phyloP scores from a whole-genome alignment of 192 early-diverging fungal genomes.

The Rhizophlyctis rosea region DNA sequence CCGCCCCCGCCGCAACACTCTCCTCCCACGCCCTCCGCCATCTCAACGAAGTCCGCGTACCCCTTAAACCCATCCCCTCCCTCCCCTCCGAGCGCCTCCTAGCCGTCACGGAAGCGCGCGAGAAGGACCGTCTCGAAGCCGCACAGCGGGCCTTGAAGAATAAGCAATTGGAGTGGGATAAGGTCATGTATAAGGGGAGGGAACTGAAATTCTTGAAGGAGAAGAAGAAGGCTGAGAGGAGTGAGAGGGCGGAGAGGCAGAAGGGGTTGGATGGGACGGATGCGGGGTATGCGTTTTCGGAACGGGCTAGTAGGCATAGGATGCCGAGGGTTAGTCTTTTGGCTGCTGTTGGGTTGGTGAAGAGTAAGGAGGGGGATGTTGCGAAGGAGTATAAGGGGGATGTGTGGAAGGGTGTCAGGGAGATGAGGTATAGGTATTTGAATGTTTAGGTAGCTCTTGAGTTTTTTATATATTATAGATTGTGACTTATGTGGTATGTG shows the following conservation, averaged over 20 bases:
- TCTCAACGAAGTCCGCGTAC: constrained; percentile 31
- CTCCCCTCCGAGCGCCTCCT: constrained; percentile 28
- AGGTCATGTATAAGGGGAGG: no score
- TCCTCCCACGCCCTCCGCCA: constrained; percentile 15
- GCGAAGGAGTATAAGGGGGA: constrained; percentile 34
- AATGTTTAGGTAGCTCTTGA: constrained; percentile 31
- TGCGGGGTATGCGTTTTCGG: no score
- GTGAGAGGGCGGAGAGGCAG: neutral
- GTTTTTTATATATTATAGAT: no score
- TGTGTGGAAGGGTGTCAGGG: constrained; percentile 26
- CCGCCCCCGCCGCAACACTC: constrained; percentile 26
- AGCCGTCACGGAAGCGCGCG: no score
- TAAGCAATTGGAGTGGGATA: constrained; percentile 1
- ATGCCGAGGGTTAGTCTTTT: constrained; percentile 34
- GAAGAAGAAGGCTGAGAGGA: constrained; percentile 9
- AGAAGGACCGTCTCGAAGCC: neutral
- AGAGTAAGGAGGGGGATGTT: constrained; percentile 37
- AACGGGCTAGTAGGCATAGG: constrained; percentile 4
- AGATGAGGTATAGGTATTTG: constrained; percentile 38
- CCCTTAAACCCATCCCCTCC: constrained; percentile 1
- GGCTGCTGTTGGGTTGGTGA: constrained; percentile 40
- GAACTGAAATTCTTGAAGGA: constrained; percentile 24
- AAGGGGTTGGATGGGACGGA: neutral
- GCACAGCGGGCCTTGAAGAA: neutral
- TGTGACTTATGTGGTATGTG: no score